Conservation (phyloP, 2,329 filamentous ascomycete species). For the Diaporthe aspalathi region DNA sequence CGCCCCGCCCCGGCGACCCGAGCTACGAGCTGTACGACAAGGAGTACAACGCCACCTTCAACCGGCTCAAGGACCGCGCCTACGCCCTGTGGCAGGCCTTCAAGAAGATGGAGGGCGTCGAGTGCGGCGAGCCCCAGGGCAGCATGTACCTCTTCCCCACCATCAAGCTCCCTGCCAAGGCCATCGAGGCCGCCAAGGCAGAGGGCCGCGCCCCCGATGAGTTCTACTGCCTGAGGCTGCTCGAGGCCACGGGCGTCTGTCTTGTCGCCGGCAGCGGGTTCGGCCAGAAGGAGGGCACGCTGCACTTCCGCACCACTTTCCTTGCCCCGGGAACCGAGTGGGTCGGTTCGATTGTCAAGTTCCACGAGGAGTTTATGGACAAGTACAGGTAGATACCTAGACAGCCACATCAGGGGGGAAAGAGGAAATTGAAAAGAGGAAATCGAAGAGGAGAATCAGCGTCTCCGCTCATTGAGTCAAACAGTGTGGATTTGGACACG, state of each 20-base stretch:
- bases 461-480: neutral
- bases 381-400: conserved; percentile 74
- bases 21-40: conserved; percentile 85
- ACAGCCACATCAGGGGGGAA: conserved; percentile 31
- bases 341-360: conserved; percentile 87
- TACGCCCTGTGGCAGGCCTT: conserved; percentile 91
- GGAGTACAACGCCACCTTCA: conserved; percentile 87
- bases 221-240: conserved; percentile 91
- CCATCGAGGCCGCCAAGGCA: conserved; percentile 77
- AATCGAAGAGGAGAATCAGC: neutral
- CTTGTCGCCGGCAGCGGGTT: conserved; percentile 94
- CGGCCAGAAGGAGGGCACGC: conserved; percentile 88
- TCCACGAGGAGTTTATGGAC: conserved; percentile 91
- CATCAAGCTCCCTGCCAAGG: conserved; percentile 82
- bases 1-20: conserved; percentile 83
- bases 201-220: conserved; percentile 85
- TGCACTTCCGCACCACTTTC: conserved; percentile 98
- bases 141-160: conserved; percentile 99
- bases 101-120: conserved; percentile 93
- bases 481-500: conserved; percentile 20
- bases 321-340: conserved; percentile 95
- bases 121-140: conserved; percentile 89
- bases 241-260: conserved; percentile 94
- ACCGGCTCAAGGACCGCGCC: conserved; percentile 82
- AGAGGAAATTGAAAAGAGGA: neutral